A percentile compares a stretch with the other conserved stretches of the same genome.
phyloP scores from a whole-genome alignment of 1,284 basidiomycete species.

The Papiliotrema nemorosa region DNA sequence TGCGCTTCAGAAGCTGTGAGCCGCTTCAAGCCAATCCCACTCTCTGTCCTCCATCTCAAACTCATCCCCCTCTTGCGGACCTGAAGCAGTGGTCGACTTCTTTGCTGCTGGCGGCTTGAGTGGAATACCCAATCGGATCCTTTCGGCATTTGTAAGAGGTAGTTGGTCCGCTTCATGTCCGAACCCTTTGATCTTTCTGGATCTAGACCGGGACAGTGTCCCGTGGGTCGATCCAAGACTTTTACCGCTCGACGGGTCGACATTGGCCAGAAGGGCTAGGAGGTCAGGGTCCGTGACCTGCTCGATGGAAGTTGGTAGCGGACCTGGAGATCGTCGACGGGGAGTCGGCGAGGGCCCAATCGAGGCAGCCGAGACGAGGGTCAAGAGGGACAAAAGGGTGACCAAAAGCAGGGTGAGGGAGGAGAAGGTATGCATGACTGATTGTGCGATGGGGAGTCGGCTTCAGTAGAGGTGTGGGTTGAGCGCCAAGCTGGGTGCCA shows the following conservation, averaged over 20 bases:
- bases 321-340: neutral
- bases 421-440: neutral
- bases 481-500: too few relatives aligned
- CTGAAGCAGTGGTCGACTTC: neutral
- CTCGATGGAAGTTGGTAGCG: slow-evolving; percentile 1
- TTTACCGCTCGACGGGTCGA: neutral
- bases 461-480: too few relatives aligned
- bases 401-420: neutral
- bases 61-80: neutral
- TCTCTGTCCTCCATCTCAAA: neutral
- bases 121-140: slow-evolving; percentile 9
- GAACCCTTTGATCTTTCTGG: slow-evolving; percentile 9
- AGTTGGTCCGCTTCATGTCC: slow-evolving; percentile 8
- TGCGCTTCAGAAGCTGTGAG: too few relatives aligned
- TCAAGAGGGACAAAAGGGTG: neutral
- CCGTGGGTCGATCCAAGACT: neutral
- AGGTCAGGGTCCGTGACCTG: slow-evolving; percentile 4
- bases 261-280: slow-evolving; percentile 1
- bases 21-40: neutral
- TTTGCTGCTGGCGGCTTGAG: slow-evolving; percentile 10
- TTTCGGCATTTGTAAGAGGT: slow-evolving; percentile 9
- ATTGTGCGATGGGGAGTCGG: too few relatives aligned
- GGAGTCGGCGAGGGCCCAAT: neutral
- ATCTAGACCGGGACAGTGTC: neutral
- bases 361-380: neutral